phyloP scores from a whole-genome alignment of 176 grass and related monocot species.

The Hordeum vulgare region MorexV3_pseudomolecules_assembly NC_058524.1:610255428-610255927 shows the following conservation, averaged over 20 bases:
- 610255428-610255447: neutral
- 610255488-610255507: no score
- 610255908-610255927: neutral
- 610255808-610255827: constrained; percentile 39
- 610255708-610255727: neutral
- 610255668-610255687: neutral
- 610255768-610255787: neutral
- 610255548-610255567: neutral
- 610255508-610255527: neutral
- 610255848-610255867: constrained; percentile 40
- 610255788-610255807: neutral
- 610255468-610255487: neutral
- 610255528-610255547: neutral
- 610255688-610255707: neutral
- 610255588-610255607: neutral
- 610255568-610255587: neutral
- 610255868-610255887: constrained; percentile 37
- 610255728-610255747: neutral
- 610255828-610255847: constrained; percentile 34
- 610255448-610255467: neutral
- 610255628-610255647: neutral
- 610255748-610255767: neutral
- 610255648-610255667: neutral
- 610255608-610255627: neutral
- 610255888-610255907: neutral